Evolutionary conservation across 805 yeast species (phyloP), one percentile per base, ranked within the genome.

Genomic region (Wickerhamiella galacta): DNA sequence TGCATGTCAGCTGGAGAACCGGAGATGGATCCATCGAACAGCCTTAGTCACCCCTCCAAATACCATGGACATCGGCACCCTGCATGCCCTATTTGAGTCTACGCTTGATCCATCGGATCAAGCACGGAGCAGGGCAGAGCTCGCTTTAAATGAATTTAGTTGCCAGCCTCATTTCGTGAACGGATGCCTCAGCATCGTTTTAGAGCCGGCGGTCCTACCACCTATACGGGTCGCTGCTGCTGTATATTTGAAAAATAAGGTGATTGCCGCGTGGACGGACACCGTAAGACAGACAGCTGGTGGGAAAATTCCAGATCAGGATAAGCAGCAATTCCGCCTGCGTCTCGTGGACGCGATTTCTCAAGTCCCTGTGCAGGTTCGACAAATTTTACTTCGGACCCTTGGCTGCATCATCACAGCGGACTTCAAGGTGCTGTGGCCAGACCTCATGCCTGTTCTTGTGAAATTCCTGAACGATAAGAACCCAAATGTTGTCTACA

Each of bases 101-200:
- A 25, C 28, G 5, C n/a, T 25, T 6, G 18, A 25, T 25, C 28
- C 28, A 6, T 15, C 11, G 19, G 19, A 25, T 12, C 19, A 6
- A 5, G 7, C 19, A 10, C 28, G 28, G 11, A 4, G 8, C 6
- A 6, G 11, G 32, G 90, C 94, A 0, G 95, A 87, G 54, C 36
- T 48, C 1, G 70, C 72, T 43, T 64, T 85, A 31, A 65, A 65
- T 36, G 48, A 51, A 45, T 71, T 75, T 6, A 69, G 75, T 31
- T 45, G 49, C 19, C 52, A 64, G 3, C 70, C 78, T 1, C 93
- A 93, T 4, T 85, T 85, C 48, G 57, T 81, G 25, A 77, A 77
- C 4, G 85, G 87, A 2, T 79, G 93, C 52, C 58, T 87, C 30
- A 87, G 80, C 48, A 75, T 83, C 32, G 63, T 82, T 14, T 51